A percentile compares a stretch with the other conserved stretches of the same genome.
phyloP scores from a whole-genome alignment of 805 yeast genomes.

The Candida ipomoeae region DNA sequence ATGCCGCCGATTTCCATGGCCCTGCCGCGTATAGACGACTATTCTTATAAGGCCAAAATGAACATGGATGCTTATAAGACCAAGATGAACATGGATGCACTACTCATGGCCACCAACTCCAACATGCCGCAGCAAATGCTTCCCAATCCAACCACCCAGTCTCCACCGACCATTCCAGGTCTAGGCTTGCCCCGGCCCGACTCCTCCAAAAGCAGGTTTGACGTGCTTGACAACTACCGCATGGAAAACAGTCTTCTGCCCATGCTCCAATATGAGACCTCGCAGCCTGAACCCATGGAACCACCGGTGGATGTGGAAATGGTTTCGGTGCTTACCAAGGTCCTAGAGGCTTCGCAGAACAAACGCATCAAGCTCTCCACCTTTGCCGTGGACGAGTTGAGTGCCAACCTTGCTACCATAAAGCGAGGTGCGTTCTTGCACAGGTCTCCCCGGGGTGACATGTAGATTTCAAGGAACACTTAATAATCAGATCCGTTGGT shows the following conservation, averaged over 20 bases:
- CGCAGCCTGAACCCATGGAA: neutral
- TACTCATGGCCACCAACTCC: slow-evolving; percentile 2
- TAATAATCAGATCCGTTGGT: too few species aligned
- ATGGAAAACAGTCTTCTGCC: slow-evolving; percentile 1
- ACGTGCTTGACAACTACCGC: neutral
- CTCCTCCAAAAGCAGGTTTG: neutral
- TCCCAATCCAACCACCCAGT: neutral
- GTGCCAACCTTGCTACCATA: slow-evolving; percentile 18
- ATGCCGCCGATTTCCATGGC: slow-evolving; percentile 11
- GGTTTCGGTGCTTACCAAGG: slow-evolving; percentile 11
- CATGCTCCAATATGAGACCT: neutral
- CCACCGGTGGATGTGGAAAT: slow-evolving; percentile 13
- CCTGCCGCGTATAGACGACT: slow-evolving; percentile 1
- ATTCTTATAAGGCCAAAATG: neutral
- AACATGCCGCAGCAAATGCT: neutral
- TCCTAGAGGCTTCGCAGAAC: slow-evolving; percentile 21
- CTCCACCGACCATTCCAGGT: neutral
- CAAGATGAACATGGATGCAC: slow-evolving; percentile 1
- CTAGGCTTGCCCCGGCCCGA: neutral
- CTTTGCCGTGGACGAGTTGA: slow-evolving; percentile 26
- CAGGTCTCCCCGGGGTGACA: neutral
- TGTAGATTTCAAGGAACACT: neutral
- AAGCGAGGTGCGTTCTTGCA: slow-evolving; percentile 10
- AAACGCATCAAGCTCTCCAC: slow-evolving; percentile 16
- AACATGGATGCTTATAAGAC: neutral